These are phyloP conservation scores for Teunomyces aglyptinius DNA, from an alignment of 805 yeast genomes.

Conservation along the genomic window DNA sequence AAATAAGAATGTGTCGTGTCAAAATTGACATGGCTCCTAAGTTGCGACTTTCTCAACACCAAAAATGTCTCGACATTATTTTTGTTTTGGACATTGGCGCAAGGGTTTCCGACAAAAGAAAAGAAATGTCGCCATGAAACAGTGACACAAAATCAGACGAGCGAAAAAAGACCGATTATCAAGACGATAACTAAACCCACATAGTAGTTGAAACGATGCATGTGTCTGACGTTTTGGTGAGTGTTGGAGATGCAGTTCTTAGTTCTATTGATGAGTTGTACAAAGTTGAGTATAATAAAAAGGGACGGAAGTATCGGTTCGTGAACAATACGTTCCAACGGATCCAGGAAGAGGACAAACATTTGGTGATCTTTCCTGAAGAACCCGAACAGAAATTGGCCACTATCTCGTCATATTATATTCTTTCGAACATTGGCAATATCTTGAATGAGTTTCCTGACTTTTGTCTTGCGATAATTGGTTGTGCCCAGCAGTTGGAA, in stretches of 20 bases:
- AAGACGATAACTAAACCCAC: too few species aligned
- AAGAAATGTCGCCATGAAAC: too few species aligned
- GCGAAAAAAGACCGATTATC: neutral
- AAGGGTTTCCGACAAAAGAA: too few species aligned
- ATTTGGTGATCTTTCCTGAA: conserved; percentile 39
- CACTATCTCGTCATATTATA: conserved; percentile 42
- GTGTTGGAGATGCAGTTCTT: conserved; percentile 35
- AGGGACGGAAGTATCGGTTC: conserved; percentile 49
- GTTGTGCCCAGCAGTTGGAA: conserved; percentile 51
- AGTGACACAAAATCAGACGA: neutral
- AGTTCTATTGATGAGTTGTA: conserved; percentile 31
- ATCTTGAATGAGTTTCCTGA: conserved; percentile 36
- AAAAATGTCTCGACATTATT: too few species aligned
- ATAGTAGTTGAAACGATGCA: neutral
- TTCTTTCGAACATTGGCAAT: conserved; percentile 38
- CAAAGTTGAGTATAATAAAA: conserved; percentile 36
- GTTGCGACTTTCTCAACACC: neutral
- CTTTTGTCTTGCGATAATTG: conserved; percentile 47
- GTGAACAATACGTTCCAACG: conserved; percentile 49
- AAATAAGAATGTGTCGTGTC: neutral
- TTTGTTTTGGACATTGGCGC: too few species aligned
- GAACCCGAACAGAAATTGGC: conserved; percentile 31
- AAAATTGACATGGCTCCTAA: neutral
- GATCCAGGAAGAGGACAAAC: conserved; percentile 48
- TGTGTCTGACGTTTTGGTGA: conserved; percentile 34